These are phyloP conservation scores for Blastobotrys persicus DNA, from an alignment of 1,139 yeast species.

Conservation along the genomic window DNA sequence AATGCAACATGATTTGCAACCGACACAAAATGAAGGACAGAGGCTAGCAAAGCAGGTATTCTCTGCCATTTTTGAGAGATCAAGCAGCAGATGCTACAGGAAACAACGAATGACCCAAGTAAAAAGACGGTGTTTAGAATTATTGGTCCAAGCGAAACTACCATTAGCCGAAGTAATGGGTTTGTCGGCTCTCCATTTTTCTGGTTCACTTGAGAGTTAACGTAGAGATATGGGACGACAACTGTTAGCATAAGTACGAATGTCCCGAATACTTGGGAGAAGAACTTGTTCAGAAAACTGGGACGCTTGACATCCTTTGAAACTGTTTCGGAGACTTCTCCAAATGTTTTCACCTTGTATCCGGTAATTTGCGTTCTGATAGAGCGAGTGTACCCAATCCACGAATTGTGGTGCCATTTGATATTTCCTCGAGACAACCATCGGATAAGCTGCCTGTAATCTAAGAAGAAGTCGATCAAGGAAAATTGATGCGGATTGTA, in stretches of 20 bases:
- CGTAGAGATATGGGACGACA: conserved; percentile 61
- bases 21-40: conserved; percentile 83
- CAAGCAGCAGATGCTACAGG: conserved; percentile 64
- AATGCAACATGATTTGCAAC: conserved; percentile 52
- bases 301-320: conserved; percentile 41
- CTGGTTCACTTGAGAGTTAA: conserved; percentile 70
- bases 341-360: conserved; percentile 33
- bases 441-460: conserved; percentile 96
- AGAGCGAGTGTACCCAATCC: conserved; percentile 97
- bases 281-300: conserved; percentile 48
- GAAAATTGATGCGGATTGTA: conserved; percentile 99
- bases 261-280: conserved; percentile 55
- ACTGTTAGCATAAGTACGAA: conserved; percentile 43
- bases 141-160: conserved; percentile 56
- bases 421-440: conserved; percentile 99
- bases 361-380: conserved; percentile 97
- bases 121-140: conserved; percentile 47
- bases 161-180: conserved; percentile 50
- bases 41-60: conserved; percentile 93
- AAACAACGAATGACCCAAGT: conserved; percentile 45
- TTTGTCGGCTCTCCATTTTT: conserved; percentile 47
- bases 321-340: conserved; percentile 12
- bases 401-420: conserved; percentile 98
- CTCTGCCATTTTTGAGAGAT: conserved; percentile 96
- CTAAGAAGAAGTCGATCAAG: conserved; percentile 98